Conservation (phyloP, 2,329 filamentous ascomycete species). For the Didymella lethalis region DNA sequence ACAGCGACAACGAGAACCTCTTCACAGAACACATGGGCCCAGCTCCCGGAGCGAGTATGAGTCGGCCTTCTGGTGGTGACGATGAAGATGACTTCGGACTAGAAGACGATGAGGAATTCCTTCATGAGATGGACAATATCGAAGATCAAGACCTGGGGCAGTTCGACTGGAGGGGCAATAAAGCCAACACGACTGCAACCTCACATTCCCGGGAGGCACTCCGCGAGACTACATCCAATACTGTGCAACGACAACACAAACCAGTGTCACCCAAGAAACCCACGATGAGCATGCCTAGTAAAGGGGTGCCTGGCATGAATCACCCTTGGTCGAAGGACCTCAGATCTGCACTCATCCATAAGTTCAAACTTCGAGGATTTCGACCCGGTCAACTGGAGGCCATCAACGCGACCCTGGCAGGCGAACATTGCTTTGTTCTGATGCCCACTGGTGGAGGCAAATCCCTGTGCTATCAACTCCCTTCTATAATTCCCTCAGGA, state of each 20-base stretch:
- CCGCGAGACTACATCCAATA: conserved; percentile 42
- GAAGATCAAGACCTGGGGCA: conserved; percentile 47
- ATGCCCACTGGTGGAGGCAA: conserved; percentile 99
- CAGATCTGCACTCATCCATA: conserved; percentile 77
- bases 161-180: conserved; percentile 44
- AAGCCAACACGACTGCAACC: conserved; percentile 24
- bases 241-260: conserved; percentile 23
- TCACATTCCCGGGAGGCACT: conserved; percentile 37
- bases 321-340: conserved; percentile 86
- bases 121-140: conserved; percentile 54
- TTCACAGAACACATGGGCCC: conserved; percentile 36
- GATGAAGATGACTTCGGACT: conserved; percentile 44
- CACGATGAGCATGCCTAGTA: conserved; percentile 35
- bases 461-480: conserved; percentile 94
- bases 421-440: conserved; percentile 90
- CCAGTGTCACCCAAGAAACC: conserved; percentile 42
- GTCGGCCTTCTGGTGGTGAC: conserved; percentile 9
- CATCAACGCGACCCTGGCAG: conserved; percentile 88
- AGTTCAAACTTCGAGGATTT: conserved; percentile 86
- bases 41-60: conserved; percentile 4
- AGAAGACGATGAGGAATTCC: conserved; percentile 43
- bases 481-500: conserved; percentile 81
- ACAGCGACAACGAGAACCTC: conserved; percentile 36
- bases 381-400: conserved; percentile 91
- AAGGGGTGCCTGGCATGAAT: conserved; percentile 53